Conservation (phyloP, 495 filamentous ascomycete species). For the Aspergillus sparsus region DNA sequence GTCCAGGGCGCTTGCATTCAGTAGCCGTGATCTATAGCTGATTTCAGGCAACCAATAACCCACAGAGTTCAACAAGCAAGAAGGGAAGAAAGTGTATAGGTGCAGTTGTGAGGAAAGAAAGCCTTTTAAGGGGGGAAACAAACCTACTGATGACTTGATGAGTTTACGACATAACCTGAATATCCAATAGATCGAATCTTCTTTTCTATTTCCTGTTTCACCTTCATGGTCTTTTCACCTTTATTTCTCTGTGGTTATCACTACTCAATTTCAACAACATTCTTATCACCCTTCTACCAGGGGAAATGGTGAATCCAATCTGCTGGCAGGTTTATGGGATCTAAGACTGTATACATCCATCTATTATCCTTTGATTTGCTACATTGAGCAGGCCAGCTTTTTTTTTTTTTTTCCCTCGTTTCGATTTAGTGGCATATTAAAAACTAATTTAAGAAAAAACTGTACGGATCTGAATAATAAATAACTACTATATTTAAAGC, state of each 20-base stretch:
- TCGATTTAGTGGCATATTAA: not conserved
- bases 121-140: not conserved
- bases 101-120: slow-evolving; percentile 5
- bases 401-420: not conserved
- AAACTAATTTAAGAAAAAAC: too few species aligned
- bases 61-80: too few species aligned
- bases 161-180: slow-evolving; percentile 29
- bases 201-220: slow-evolving; percentile 7
- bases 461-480: too few species aligned
- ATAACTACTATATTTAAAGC: too few species aligned
- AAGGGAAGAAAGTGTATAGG: not conserved
- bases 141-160: slow-evolving; percentile 24
- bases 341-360: slow-evolving; percentile 14
- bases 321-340: slow-evolving; percentile 14
- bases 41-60: not conserved
- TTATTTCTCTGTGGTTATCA: not conserved
- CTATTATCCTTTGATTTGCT: slow-evolving; percentile 5
- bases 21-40: slow-evolving; percentile 13
- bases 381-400: slow-evolving; percentile 17
- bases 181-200: slow-evolving; percentile 31
- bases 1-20: slow-evolving; percentile 21
- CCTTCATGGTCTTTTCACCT: not conserved
- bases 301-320: slow-evolving; percentile 10
- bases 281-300: not conserved
- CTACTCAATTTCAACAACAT: not conserved